phyloP scores from a whole-genome alignment of 805 yeast species.

The Scheffersomyces coipomensis region DNA sequence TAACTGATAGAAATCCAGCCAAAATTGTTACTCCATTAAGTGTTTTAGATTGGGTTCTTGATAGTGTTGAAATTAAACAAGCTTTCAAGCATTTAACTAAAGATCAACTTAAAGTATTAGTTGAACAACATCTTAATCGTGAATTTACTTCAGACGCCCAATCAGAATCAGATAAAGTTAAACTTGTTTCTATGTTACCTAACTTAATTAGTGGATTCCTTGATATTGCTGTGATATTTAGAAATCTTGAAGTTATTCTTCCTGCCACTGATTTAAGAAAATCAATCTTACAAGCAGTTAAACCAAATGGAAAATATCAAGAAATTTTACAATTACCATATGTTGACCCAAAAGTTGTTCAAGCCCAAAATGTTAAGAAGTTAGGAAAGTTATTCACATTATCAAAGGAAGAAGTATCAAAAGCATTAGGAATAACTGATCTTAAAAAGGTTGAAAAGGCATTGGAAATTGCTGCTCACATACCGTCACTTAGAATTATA shows the following conservation, averaged over 20 bases:
- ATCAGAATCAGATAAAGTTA: constrained; percentile 42
- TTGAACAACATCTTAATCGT: constrained; percentile 62
- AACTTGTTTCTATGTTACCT: constrained; percentile 63
- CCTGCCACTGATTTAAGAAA: constrained; percentile 66
- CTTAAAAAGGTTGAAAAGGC: constrained; percentile 46
- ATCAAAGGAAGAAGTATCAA: constrained; percentile 52
- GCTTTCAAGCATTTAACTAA: constrained; percentile 40
- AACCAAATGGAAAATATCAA: constrained; percentile 48
- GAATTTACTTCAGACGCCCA: constrained; percentile 22
- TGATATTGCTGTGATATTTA: constrained; percentile 79
- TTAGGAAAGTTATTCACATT: constrained; percentile 68
- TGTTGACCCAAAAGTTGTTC: constrained; percentile 50
- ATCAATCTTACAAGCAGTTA: constrained; percentile 73
- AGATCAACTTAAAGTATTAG: constrained; percentile 48
- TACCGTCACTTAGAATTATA: constrained; percentile 69
- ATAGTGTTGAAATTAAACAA: constrained; percentile 62
- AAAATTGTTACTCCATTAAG: constrained; percentile 57
- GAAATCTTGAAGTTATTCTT: constrained; percentile 63
- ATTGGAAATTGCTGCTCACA: constrained; percentile 53
- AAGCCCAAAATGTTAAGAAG: constrained; percentile 48
- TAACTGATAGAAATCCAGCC: constrained; percentile 74
- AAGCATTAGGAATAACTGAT: constrained; percentile 55
- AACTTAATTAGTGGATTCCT: constrained; percentile 66
- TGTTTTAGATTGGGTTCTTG: constrained; percentile 57
- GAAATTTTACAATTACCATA: constrained; percentile 82